Conservation (phyloP, 306 rosid species). For the Potentilla sterilis region DNA sequence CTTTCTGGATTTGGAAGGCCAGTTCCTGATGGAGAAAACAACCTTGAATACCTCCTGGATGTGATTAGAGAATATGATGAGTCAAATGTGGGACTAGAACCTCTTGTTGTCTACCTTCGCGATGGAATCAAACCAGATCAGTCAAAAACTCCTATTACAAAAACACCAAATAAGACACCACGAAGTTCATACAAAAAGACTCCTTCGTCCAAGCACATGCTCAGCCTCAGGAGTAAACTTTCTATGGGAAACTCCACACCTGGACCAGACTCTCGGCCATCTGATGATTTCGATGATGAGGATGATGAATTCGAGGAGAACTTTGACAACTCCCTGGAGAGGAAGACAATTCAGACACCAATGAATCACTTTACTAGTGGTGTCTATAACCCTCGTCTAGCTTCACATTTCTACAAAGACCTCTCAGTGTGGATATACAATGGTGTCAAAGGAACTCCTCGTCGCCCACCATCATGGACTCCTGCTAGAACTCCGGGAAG, state of each 20-base stretch:
- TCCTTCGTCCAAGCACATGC: constrained; percentile 50
- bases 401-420: constrained; percentile 82
- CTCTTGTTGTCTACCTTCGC: constrained; percentile 57
- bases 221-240: constrained; percentile 53
- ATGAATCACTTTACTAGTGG: constrained; percentile 42
- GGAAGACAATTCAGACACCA: constrained; percentile 53
- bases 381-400: constrained; percentile 58
- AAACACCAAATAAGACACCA: constrained; percentile 45
- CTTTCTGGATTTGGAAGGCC: constrained; percentile 81
- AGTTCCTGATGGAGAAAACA: constrained; percentile 74
- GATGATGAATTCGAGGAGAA: constrained; percentile 35
- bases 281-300: constrained; percentile 30
- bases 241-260: constrained; percentile 42
- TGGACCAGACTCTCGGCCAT: constrained; percentile 38
- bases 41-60: constrained; percentile 77
- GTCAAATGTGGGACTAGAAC: constrained; percentile 75
- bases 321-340: constrained; percentile 71
- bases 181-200: constrained; percentile 39
- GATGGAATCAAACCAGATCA: constrained; percentile 68
- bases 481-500: constrained; percentile 70
- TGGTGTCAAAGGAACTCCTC: constrained; percentile 74
- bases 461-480: constrained; percentile 73
- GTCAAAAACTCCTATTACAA: constrained; percentile 51
- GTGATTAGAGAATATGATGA: constrained; percentile 82
- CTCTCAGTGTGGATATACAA: constrained; percentile 74